phyloP scores from a whole-genome alignment of 2,329 filamentous ascomycete species.

The Apiospora malaysiana region DNA sequence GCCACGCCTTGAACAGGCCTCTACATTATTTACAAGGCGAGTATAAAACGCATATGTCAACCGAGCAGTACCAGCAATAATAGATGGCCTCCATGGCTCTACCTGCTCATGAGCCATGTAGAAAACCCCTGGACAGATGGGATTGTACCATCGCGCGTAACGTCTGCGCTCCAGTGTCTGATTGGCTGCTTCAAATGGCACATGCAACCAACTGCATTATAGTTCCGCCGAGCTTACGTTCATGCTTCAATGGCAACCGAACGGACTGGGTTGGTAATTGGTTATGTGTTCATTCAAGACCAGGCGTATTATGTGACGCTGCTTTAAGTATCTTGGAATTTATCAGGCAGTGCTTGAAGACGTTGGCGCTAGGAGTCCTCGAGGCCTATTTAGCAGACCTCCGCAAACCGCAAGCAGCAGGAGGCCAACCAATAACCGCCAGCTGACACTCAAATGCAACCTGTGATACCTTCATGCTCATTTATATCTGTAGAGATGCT shows the following conservation, averaged over 20 bases:
- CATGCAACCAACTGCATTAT: background rate
- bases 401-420: background rate
- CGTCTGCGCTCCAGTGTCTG: background rate
- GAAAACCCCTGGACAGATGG: background rate
- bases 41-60: background rate
- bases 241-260: too few relatives aligned
- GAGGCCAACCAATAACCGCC: background rate
- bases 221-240: too few relatives aligned
- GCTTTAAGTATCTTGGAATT: too few relatives aligned
- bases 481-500: too few relatives aligned
- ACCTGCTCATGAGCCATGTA: background rate
- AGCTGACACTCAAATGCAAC: background rate
- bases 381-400: background rate
- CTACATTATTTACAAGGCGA: background rate
- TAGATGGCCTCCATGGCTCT: too few relatives aligned
- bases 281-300: too few relatives aligned
- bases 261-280: too few relatives aligned
- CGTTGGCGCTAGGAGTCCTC: background rate
- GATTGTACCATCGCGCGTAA: background rate
- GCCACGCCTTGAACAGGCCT: background rate
- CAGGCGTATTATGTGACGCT: too few relatives aligned
- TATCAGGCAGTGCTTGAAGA: background rate
- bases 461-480: background rate
- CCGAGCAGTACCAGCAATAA: too few relatives aligned
- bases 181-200: background rate